phyloP scores from a whole-genome alignment of 2,329 filamentous ascomycete genomes.

The Fusarium sp. region DNA sequence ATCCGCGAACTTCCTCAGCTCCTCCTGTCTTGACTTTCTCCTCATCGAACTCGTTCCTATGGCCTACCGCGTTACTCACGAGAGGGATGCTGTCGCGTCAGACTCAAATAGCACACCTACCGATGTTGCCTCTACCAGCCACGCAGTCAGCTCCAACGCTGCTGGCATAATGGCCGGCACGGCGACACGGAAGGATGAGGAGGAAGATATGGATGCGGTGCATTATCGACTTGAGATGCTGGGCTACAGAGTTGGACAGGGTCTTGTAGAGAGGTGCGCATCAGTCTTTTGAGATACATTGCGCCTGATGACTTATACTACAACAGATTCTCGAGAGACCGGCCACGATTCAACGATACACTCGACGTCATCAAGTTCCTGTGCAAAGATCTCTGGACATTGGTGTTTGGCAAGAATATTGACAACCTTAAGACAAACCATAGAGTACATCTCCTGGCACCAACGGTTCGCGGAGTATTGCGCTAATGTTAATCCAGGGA shows the following conservation, averaged over 20 bases:
- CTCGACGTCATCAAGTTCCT: conserved; percentile 98
- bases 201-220: conserved; percentile 86
- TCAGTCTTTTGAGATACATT: neutral
- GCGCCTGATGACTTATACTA: conserved; percentile 51
- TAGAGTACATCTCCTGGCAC: conserved; percentile 65
- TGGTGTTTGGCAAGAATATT: conserved; percentile 96
- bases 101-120: conserved; percentile 40
- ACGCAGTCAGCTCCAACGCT: conserved; percentile 46
- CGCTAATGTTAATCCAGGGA: conserved; percentile 65
- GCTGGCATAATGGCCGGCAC: conserved; percentile 44
- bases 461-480: neutral
- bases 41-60: conserved; percentile 97
- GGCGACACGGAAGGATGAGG: conserved; percentile 68
- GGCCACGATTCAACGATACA: conserved; percentile 90
- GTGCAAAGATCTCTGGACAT: conserved; percentile 97
- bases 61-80: conserved; percentile 85
- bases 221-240: conserved; percentile 86
- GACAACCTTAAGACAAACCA: conserved; percentile 99
- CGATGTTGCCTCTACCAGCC: conserved; percentile 40
- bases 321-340: conserved; percentile 82
- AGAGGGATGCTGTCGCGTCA: conserved; percentile 69
- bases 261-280: conserved; percentile 84
- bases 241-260: conserved; percentile 93
- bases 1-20: conserved; percentile 79
- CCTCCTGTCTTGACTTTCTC: conserved; percentile 91